Evolutionary conservation across 2,329 filamentous ascomycete genomes (phyloP), one percentile per base, ranked within the genome.

Genomic region (Paracorniculantispora psalliotae): DNA sequence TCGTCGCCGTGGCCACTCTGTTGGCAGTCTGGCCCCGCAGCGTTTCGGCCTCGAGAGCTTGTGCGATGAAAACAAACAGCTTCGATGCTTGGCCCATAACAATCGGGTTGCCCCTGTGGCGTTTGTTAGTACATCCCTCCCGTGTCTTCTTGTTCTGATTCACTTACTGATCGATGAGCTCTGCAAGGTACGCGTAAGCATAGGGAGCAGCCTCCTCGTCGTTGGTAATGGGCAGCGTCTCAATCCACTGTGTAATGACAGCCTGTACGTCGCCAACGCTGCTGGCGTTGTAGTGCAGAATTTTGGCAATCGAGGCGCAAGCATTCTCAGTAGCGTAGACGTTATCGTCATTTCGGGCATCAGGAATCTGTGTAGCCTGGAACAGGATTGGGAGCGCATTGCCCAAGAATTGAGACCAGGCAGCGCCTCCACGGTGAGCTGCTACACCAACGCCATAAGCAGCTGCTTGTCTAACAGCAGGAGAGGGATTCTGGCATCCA

Each of bases 251-350:
- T n/a, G 80, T 77, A 44, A 91, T 86, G 26, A 97, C 81, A 39
- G 89, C 83, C 68, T 94, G 87, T 52, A 84, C 80, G 67, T 96
- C 91, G 57, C 79, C 80, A 19, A 99, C 87, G 70, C 89, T 90
- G 65, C 80, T 80, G 25, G 86, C 79, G 74, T 96, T 97, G 77
- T 88, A 97, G 71, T 96, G 92, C 64, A 99, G 80, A 56, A 99
- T 93, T 81, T 99, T 99, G 37, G 94, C 94, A 68, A 99, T 94
- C 65, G 91, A 92, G 44, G 94, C 93, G 66, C 91, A 97, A 7
- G 93, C 93, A 70, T 99, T 99, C 77, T 99, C 94, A 1, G 94
- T 97, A 2, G 94, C 94, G 71, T 96, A 99, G 2, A 96, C 89
- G 67, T 97, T 92, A 67, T 97, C 94, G 63, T 97, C 94, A 50